Base-by-base conservation (phyloP, 495 filamentous ascomycete species). In the Aspergillus baeticus region DNA sequence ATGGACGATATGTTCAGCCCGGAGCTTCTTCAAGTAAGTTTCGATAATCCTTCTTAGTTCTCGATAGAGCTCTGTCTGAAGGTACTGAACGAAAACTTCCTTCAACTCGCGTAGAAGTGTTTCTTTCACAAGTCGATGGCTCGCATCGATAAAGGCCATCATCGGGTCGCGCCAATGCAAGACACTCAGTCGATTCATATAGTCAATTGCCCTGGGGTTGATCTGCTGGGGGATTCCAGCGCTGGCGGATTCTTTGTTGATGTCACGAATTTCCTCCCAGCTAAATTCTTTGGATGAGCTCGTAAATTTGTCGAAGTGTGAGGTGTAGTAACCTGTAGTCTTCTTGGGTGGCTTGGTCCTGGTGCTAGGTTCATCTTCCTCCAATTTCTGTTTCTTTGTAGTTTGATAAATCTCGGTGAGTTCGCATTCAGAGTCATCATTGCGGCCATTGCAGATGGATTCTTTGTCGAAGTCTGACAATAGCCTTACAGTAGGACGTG, bases 171-270 rank as follows among this genome's bases (percentile, higher is more conserved):
- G 36, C 78, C 78, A 81, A 18, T 78, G 72, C 2, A 58, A 50
- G 6, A 79, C 65, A 26, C 71, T 78, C 10, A 61, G 20, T n/a
- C 59, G 43, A 15, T 76, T 69, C 54, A 81, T 66, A 0, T 54
- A 64, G 15, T 79, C 73, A 5, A 73, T 73, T 0, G 77, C 76
- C 2, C 72, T 72, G 0, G 78, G 76, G 26, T 79, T 69, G 6
- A 68, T 69, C 17, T 76, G 70, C 17, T 74, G 68, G 0, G 74
- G 74, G 0, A 78, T 62, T 0, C 75, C 72, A 13, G 66, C 69
- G 2, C 59, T 62, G 18, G 73, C 70, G 0, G 67, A 69, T n/a
- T 77, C 67, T 43, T 71, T 66, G 10, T 73, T 69, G 26, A 77
- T 69, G 0, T 59, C 56, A 0, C 68, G 60, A 0, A 80, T 68